These are phyloP conservation scores for Herpetospermum pedunculosum DNA, from an alignment of 306 rosid genomes.

Conservation along the genomic window DNA sequence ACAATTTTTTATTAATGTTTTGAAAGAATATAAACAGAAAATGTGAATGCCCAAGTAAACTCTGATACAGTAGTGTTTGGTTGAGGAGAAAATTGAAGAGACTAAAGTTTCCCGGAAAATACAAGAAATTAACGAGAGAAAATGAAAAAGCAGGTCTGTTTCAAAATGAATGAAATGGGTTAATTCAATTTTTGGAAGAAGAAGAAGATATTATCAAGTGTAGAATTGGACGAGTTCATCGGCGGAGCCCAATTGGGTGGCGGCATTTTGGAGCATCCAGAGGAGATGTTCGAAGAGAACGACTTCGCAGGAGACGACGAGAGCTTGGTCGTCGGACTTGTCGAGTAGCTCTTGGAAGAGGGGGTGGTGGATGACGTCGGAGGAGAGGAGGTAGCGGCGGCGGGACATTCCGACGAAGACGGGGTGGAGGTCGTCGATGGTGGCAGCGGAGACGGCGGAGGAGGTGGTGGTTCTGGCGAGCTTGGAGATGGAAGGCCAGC, in stretches of 20 bases:
- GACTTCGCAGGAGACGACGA: conserved; percentile 63
- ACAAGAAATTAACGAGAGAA: no score
- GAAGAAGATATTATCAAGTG: no score
- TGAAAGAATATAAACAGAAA: background rate
- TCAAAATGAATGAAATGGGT: no score
- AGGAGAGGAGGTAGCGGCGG: conserved; percentile 51
- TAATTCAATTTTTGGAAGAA: no score
- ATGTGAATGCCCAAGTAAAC: background rate
- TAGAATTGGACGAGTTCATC: conserved; percentile 79
- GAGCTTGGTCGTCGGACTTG: conserved; percentile 25
- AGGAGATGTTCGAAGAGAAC: conserved; percentile 85
- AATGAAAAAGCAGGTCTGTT: no score
- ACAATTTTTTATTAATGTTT: background rate
- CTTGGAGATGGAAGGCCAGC: conserved; percentile 69
- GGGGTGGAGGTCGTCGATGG: conserved; percentile 19
- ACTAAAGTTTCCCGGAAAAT: no score
- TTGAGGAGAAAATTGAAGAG: background rate
- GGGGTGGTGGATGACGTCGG: conserved; percentile 59
- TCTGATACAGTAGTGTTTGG: background rate
- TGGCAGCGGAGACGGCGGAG: conserved; percentile 13
- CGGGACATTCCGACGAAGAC: conserved; percentile 74
- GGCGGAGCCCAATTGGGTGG: conserved; percentile 60
- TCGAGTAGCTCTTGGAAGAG: conserved; percentile 72
- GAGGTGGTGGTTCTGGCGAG: conserved; percentile 37
- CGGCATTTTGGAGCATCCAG: conserved; percentile 79